Conservation (phyloP, 2,329 filamentous ascomycete species). For the Hypoxylon sp. region DNA sequence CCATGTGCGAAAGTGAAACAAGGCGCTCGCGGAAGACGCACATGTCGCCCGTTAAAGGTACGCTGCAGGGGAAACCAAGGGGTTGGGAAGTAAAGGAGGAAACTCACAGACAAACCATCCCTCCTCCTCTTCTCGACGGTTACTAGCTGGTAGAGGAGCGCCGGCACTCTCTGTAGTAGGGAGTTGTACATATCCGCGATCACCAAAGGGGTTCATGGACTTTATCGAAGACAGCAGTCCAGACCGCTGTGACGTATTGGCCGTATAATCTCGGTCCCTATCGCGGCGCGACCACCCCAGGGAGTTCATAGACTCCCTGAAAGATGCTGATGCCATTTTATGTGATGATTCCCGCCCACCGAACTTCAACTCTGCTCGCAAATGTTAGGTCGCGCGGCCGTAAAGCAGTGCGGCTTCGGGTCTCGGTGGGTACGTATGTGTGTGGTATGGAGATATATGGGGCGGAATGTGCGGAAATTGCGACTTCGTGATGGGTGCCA, state of each 20-base stretch:
- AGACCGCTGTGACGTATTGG: constrained; percentile 78
- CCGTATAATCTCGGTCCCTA: constrained; percentile 79
- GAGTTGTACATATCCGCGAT: constrained; percentile 89
- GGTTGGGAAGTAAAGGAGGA: constrained; percentile 46
- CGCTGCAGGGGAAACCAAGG: constrained; percentile 59
- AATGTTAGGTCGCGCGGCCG: constrained; percentile 30
- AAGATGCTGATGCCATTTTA: constrained; percentile 86
- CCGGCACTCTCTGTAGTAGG: constrained; percentile 87
- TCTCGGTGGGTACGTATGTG: constrained; percentile 34
- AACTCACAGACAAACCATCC: constrained; percentile 94
- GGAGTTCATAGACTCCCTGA: constrained; percentile 94
- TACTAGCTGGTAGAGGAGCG: constrained; percentile 87
- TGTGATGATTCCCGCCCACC: constrained; percentile 17
- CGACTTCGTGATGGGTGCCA: constrained; percentile 46
- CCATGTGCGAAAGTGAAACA: constrained; percentile 61
- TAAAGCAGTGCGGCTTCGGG: constrained; percentile 35
- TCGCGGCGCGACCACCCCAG: constrained; percentile 94
- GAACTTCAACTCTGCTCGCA: constrained; percentile 33
- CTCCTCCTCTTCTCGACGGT: constrained; percentile 92
- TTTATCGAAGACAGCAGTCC: constrained; percentile 86
- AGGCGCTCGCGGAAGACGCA: constrained; percentile 59
- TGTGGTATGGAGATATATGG: constrained; percentile 42
- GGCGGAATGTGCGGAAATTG: constrained; percentile 38
- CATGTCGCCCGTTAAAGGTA: constrained; percentile 57
- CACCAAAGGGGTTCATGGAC: constrained; percentile 88